These are phyloP conservation scores for Gomphus bonarii DNA, from an alignment of 1,284 basidiomycete genomes.

Conservation along the genomic window DNA sequence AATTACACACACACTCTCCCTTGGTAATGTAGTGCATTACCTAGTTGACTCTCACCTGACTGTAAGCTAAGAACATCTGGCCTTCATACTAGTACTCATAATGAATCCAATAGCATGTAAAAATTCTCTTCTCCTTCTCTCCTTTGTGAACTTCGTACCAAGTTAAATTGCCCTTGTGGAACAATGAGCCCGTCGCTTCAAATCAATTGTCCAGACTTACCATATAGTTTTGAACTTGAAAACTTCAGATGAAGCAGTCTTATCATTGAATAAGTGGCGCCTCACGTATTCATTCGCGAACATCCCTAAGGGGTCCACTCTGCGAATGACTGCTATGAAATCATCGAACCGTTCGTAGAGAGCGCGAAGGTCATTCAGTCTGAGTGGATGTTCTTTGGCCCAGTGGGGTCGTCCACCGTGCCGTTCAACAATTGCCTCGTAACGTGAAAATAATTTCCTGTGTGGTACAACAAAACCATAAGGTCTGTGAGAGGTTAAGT, in stretches of 20 bases:
- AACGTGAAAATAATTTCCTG: constrained; percentile 35
- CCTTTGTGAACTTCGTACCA: neutral
- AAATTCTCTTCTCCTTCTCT: neutral
- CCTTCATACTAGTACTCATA: too few species aligned
- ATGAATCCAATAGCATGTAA: too few species aligned
- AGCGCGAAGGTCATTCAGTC: constrained; percentile 28
- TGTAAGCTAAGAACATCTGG: too few species aligned
- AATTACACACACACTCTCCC: too few species aligned
- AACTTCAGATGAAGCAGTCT: neutral
- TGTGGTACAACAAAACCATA: constrained; percentile 42
- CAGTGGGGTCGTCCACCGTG: constrained; percentile 48
- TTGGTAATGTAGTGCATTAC: too few species aligned
- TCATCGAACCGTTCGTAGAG: constrained; percentile 41
- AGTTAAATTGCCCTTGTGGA: neutral
- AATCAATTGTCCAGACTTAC: neutral
- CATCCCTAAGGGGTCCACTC: constrained; percentile 40
- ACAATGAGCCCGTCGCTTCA: neutral
- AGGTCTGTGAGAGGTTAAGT: constrained; percentile 25
- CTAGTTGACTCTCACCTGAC: too few species aligned
- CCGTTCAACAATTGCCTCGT: constrained; percentile 36
- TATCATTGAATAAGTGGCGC: constrained; percentile 43
- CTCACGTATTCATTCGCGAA: constrained; percentile 39
- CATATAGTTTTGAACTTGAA: neutral
- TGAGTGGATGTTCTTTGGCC: constrained; percentile 46
- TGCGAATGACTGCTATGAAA: constrained; percentile 30